Conservation (phyloP, 192 early-diverging fungal species). For the Coemansia erecta region DNA sequence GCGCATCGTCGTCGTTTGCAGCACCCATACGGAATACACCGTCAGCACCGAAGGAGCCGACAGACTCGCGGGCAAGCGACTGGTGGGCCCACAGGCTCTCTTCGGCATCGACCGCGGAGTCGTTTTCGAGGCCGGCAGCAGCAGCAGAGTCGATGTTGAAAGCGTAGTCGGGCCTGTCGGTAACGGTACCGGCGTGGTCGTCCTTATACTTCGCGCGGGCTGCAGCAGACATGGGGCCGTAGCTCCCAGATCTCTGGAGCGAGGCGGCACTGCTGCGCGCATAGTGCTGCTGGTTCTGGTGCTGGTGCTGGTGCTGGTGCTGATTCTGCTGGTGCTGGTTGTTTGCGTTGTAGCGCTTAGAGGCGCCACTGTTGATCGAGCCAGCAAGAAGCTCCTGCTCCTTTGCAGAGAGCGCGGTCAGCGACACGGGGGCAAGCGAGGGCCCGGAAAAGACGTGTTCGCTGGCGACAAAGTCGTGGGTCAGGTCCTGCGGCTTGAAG, state of each 20-base stretch:
- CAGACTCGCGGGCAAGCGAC: slow-evolving; percentile 55
- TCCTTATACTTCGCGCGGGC: slow-evolving; percentile 4
- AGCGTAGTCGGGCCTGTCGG: slow-evolving; percentile 5
- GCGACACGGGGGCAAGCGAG: slow-evolving; percentile 59
- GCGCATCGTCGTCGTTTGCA: slow-evolving; percentile 44
- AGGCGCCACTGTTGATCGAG: slow-evolving; percentile 54
- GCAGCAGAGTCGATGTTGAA: not conserved
- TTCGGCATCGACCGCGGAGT: slow-evolving; percentile 29
- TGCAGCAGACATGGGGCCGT: slow-evolving; percentile 6
- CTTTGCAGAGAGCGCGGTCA: slow-evolving; percentile 56
- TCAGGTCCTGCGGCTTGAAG: slow-evolving; percentile 59
- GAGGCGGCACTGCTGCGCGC: slow-evolving; percentile 15
- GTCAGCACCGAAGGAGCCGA: slow-evolving; percentile 68
- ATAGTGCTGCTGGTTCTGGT: slow-evolving; percentile 16
- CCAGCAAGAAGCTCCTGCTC: slow-evolving; percentile 59
- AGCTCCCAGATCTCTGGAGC: slow-evolving; percentile 16
- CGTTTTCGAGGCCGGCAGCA: slow-evolving; percentile 2
- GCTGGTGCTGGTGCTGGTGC: slow-evolving; percentile 18
- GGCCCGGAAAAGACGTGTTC: slow-evolving; percentile 65
- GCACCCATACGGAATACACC: slow-evolving; percentile 64
- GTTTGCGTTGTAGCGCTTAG: slow-evolving; percentile 46
- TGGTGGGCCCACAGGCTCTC: slow-evolving; percentile 54
- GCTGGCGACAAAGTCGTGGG: slow-evolving; percentile 63
- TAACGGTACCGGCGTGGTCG: not conserved
- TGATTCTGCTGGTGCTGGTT: slow-evolving; percentile 9